phyloP scores from a whole-genome alignment of 2,329 filamentous ascomycete species.

The Penicillium palitans region DNA sequence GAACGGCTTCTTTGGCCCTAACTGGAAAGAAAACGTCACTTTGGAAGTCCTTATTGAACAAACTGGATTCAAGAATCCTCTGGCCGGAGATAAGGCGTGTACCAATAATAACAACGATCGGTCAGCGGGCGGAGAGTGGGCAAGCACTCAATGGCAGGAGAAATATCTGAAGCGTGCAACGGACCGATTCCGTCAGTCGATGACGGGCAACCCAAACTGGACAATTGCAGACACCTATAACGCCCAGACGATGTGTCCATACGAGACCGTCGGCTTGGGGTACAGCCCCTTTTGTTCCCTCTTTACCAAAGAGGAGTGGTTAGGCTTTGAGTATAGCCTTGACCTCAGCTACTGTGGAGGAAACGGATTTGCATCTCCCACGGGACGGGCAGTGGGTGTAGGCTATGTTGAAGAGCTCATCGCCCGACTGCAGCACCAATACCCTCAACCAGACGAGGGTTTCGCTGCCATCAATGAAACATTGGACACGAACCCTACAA shows the following conservation, averaged over 20 bases:
- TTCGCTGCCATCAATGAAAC: conserved; percentile 50
- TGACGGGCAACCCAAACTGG: conserved; percentile 63
- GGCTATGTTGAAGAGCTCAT: conserved; percentile 73
- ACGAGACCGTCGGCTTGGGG: conserved; percentile 75
- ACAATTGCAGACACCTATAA: conserved; percentile 64
- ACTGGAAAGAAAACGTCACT: conserved; percentile 70
- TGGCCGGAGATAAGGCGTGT: conserved; percentile 67
- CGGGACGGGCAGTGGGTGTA: conserved; percentile 69
- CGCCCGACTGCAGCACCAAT: conserved; percentile 57
- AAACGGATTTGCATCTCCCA: conserved; percentile 63
- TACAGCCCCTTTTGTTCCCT: conserved; percentile 73
- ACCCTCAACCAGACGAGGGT: conserved; percentile 22
- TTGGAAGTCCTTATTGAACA: conserved; percentile 71
- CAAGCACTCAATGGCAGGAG: conserved; percentile 57
- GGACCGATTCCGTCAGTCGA: conserved; percentile 53
- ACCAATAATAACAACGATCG: conserved; percentile 56
- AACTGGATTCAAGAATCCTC: conserved; percentile 32
- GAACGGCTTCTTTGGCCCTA: conserved; percentile 74
- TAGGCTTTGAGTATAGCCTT: conserved; percentile 68
- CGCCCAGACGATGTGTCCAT: conserved; percentile 71
- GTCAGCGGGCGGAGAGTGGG: conserved; percentile 7
- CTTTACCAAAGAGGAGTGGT: conserved; percentile 75
- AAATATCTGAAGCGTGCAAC: conserved; percentile 68
- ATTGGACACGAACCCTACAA: conserved; percentile 57
- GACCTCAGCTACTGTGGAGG: conserved; percentile 66